Evolutionary conservation across 306 rosid species (phyloP).

Genomic region (Arachis hypogaea): DNA sequence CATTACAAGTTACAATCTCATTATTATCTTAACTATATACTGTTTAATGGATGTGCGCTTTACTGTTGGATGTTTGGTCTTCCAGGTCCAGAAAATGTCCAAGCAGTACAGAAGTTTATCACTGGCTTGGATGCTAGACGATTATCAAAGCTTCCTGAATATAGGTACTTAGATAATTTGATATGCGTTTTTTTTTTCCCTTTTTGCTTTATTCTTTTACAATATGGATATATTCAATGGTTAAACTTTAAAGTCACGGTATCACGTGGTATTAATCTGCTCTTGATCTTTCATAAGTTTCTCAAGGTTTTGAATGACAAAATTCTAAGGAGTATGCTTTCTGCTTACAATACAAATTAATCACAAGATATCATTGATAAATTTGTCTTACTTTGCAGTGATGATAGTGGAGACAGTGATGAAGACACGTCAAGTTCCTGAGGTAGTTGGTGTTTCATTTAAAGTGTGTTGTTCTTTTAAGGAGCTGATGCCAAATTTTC

Average conservation of each 20-base stretch:
- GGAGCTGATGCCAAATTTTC: slow-evolving; percentile 3
- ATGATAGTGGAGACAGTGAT: slow-evolving; percentile 80
- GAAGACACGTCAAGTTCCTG: slow-evolving; percentile 63
- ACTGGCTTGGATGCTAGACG: slow-evolving; percentile 98
- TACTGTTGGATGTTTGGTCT: slow-evolving; percentile 28
- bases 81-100: slow-evolving; percentile 86
- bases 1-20: no score
- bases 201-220: neutral
- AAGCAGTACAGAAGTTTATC: slow-evolving; percentile 84
- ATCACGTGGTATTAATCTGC: neutral
- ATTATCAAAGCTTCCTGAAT: slow-evolving; percentile 75
- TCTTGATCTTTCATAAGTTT: neutral
- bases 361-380: slow-evolving; percentile 11
- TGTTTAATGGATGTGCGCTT: neutral
- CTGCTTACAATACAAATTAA: neutral
- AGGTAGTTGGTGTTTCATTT: neutral
- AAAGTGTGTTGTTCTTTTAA: neutral
- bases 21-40: no score
- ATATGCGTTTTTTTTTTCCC: neutral
- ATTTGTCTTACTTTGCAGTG: slow-evolving; percentile 56
- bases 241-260: neutral
- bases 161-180: slow-evolving; percentile 55
- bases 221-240: neutral
- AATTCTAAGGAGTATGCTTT: neutral
- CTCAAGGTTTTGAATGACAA: neutral